Conservation (phyloP, 2,329 filamentous ascomycete genomes). For the Anisogramma anomala region DNA sequence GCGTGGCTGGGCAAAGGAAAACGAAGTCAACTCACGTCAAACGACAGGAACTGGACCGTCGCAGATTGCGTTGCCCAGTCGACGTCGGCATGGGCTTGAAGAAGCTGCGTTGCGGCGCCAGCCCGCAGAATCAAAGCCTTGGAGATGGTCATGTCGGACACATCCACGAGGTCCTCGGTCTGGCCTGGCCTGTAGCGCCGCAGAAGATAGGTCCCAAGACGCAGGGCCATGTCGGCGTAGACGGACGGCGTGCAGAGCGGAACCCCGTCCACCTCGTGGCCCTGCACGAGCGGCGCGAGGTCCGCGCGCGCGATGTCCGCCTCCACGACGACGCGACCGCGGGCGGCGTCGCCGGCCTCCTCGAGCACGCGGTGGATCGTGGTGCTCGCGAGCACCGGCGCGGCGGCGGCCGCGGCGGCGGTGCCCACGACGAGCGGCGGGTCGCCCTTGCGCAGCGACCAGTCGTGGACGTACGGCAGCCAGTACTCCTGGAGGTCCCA, state of each 20-base stretch:
- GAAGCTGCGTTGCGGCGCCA: slow-evolving; percentile 46
- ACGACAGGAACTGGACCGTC: slow-evolving; percentile 48
- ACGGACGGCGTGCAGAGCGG: slow-evolving; percentile 51
- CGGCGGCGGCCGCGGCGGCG: slow-evolving; percentile 42
- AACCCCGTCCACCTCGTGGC: slow-evolving; percentile 56
- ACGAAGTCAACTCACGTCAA: too few relatives aligned
- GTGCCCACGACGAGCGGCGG: slow-evolving; percentile 20
- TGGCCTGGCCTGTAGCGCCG: slow-evolving; percentile 46
- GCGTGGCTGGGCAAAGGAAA: too few relatives aligned
- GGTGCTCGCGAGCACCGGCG: not conserved
- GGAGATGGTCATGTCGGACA: slow-evolving; percentile 57
- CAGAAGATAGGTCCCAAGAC: slow-evolving; percentile 53
- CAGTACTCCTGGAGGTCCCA: slow-evolving; percentile 9
- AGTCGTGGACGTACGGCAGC: slow-evolving; percentile 9
- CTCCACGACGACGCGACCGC: slow-evolving; percentile 41
- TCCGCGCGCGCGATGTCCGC: slow-evolving; percentile 54
- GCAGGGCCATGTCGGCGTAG: slow-evolving; percentile 36
- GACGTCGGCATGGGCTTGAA: slow-evolving; percentile 45
- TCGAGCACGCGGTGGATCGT: slow-evolving; percentile 2
- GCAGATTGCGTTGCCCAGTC: slow-evolving; percentile 49
- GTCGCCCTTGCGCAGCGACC: slow-evolving; percentile 5
- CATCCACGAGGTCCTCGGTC: slow-evolving; percentile 56
- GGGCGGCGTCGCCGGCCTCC: not conserved
- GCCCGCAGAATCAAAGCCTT: slow-evolving; percentile 35
- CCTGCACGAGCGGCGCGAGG: slow-evolving; percentile 45